These are phyloP conservation scores for Tulasnella sp. DNA, from an alignment of 768 basidiomycete species.

Conservation along the genomic window DNA sequence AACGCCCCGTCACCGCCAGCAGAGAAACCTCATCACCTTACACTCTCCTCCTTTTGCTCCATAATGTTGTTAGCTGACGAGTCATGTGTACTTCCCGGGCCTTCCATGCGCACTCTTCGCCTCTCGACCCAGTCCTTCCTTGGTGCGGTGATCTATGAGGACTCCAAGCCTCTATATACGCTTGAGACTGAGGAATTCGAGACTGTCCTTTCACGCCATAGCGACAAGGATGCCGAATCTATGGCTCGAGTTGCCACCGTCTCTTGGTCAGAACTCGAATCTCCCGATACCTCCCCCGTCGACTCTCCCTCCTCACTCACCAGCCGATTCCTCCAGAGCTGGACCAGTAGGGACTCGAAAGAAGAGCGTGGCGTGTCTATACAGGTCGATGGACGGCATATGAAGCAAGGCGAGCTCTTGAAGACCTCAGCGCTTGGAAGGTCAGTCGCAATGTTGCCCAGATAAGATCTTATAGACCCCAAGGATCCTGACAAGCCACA, in stretches of 20 bases:
- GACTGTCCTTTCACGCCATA: constrained; percentile 3
- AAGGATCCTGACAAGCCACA: not conserved
- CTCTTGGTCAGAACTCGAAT: constrained; percentile 10
- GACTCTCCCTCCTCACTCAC: not conserved
- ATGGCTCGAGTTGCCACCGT: not conserved
- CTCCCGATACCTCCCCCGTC: constrained; percentile 1
- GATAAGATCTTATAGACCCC: not conserved
- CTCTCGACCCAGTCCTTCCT: constrained; percentile 10
- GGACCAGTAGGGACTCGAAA: not conserved
- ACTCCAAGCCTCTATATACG: constrained; percentile 1
- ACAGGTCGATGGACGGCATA: not conserved
- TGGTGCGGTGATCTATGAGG: constrained; percentile 2
- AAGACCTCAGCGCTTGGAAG: constrained; percentile 5
- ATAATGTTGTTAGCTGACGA: constrained; percentile 4
- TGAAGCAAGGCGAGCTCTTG: not conserved
- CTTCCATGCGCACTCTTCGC: constrained; percentile 3
- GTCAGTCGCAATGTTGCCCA: constrained; percentile 6
- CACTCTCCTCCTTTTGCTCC: not conserved
- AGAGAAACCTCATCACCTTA: not conserved
- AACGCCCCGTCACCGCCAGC: constrained; percentile 3
- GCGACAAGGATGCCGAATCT: not conserved
- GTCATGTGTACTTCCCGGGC: not conserved
- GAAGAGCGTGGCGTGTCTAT: not conserved
- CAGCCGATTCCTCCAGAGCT: not conserved
- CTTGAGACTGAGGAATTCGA: not conserved